These are phyloP conservation scores for Xylaria sp. DNA, from an alignment of 2,329 filamentous ascomycete species.

Conservation along the genomic window DNA sequence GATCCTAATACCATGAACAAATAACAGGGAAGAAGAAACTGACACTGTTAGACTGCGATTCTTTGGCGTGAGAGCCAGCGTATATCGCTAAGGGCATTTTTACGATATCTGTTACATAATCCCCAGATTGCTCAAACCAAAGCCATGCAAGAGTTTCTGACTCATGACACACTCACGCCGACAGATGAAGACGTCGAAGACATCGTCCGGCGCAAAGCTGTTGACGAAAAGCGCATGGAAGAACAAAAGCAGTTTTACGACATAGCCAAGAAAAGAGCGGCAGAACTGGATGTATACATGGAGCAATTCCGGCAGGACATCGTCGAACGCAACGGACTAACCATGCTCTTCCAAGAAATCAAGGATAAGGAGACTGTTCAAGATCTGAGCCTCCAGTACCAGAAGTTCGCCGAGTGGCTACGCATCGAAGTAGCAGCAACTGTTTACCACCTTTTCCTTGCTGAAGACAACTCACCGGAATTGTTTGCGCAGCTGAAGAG, in stretches of 20 bases:
- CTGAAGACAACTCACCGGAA: constrained; percentile 97
- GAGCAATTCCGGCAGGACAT: constrained; percentile 78
- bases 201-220: constrained; percentile 74
- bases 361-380: constrained; percentile 84
- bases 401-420: constrained; percentile 98
- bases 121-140: constrained; percentile 80
- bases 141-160: constrained; percentile 84
- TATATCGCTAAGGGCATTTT: constrained; percentile 85
- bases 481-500: constrained; percentile 91
- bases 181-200: constrained; percentile 85
- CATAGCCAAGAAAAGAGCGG: constrained; percentile 85
- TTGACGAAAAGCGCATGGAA: constrained; percentile 86
- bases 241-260: constrained; percentile 96
- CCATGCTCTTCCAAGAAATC: constrained; percentile 91
- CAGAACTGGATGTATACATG: constrained; percentile 97
- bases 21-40: constrained; percentile 29
- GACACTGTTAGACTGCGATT: constrained; percentile 51
- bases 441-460: constrained; percentile 94
- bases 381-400: constrained; percentile 91
- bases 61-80: constrained; percentile 88
- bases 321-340: constrained; percentile 77
- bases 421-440: constrained; percentile 96
- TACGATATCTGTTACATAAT: constrained; percentile 85
- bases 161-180: constrained; percentile 68
- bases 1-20: background rate